Conservation (phyloP, 768 basidiomycete genomes). For the Leccinum obscurum region DNA sequence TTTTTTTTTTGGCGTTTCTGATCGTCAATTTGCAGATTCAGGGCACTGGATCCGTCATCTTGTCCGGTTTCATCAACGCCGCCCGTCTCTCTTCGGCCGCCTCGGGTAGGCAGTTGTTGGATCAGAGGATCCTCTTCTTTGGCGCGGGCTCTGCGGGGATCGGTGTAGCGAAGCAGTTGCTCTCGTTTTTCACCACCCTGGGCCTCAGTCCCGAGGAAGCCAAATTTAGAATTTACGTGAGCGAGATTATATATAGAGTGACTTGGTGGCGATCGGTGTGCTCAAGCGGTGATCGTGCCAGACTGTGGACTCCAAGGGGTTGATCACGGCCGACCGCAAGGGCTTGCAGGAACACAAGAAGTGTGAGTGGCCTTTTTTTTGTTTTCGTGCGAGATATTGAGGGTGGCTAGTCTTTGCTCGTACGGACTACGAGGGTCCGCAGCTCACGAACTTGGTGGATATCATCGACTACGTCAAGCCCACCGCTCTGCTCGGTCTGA, state of each 20-base stretch:
- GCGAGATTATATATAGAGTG: conserved; percentile 19
- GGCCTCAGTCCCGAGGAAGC: conserved; percentile 70
- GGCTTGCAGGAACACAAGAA: conserved; percentile 74
- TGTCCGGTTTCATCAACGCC: conserved; percentile 75
- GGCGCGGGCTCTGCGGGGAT: conserved; percentile 56
- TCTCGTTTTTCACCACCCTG: conserved; percentile 49
- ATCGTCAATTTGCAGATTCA: conserved; percentile 44
- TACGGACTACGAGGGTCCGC: conserved; percentile 63
- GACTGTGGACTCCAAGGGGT: conserved; percentile 78
- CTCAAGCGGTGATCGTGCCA: conserved; percentile 26
- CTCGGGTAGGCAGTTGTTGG: conserved; percentile 41
- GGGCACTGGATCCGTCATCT: conserved; percentile 74
- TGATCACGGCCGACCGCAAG: conserved; percentile 68
- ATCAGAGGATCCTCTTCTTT: conserved; percentile 58
- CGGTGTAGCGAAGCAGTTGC: conserved; percentile 52
- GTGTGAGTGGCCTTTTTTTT: conserved; percentile 39
- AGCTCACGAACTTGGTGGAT: conserved; percentile 58
- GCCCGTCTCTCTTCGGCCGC: conserved; percentile 57
- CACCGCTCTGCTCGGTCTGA: conserved; percentile 75
- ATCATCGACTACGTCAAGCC: conserved; percentile 74
- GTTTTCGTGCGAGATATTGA: not conserved
- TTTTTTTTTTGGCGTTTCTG: not conserved
- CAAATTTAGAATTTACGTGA: conserved; percentile 62
- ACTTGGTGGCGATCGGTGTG: not conserved
- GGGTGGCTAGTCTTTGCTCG: conserved; percentile 61